Percentiles rank a stretch among this genome's conserved stretches.
phyloP scores from a whole-genome alignment of 805 yeast species.

The Blastobotrys chiropterorum region DNA sequence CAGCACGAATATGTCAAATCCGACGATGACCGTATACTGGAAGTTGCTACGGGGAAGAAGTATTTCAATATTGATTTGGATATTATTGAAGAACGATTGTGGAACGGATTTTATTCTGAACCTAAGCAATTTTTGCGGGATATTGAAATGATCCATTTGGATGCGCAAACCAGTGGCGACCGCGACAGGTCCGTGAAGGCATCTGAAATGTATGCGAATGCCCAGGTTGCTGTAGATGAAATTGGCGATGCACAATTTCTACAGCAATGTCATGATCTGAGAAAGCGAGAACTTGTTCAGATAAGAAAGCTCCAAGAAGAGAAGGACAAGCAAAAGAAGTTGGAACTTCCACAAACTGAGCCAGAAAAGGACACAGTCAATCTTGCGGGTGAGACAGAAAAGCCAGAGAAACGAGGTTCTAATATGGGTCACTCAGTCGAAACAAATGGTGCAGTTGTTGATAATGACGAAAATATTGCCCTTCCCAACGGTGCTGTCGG shows the following conservation, averaged over 20 bases:
- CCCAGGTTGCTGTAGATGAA: slow-evolving; percentile 93
- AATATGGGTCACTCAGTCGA: not conserved
- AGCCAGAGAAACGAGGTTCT: not conserved
- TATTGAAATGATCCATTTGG: slow-evolving; percentile 74
- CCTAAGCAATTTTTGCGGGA: slow-evolving; percentile 87
- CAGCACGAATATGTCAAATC: slow-evolving; percentile 27
- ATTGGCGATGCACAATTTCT: slow-evolving; percentile 61
- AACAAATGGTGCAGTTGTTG: not conserved
- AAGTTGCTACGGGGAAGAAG: slow-evolving; percentile 62
- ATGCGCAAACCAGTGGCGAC: slow-evolving; percentile 67
- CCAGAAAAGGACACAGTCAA: slow-evolving; percentile 11
- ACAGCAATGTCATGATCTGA: slow-evolving; percentile 68
- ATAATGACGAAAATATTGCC: not conserved
- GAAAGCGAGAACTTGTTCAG: slow-evolving; percentile 39
- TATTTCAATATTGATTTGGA: slow-evolving; percentile 90
- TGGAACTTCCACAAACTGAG: slow-evolving; percentile 1
- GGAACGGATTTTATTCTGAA: slow-evolving; percentile 95
- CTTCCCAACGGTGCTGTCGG: not conserved
- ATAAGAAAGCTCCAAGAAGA: slow-evolving; percentile 7
- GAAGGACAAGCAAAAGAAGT: slow-evolving; percentile 3
- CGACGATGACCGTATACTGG: slow-evolving; percentile 73
- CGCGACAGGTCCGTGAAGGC: slow-evolving; percentile 77
- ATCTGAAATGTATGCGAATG: slow-evolving; percentile 93
- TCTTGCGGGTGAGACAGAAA: slow-evolving; percentile 5
- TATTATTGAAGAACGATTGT: slow-evolving; percentile 84